These are phyloP conservation scores for Lactarius sp. DNA, from an alignment of 768 basidiomycete genomes.

Conservation along the genomic window DNA sequence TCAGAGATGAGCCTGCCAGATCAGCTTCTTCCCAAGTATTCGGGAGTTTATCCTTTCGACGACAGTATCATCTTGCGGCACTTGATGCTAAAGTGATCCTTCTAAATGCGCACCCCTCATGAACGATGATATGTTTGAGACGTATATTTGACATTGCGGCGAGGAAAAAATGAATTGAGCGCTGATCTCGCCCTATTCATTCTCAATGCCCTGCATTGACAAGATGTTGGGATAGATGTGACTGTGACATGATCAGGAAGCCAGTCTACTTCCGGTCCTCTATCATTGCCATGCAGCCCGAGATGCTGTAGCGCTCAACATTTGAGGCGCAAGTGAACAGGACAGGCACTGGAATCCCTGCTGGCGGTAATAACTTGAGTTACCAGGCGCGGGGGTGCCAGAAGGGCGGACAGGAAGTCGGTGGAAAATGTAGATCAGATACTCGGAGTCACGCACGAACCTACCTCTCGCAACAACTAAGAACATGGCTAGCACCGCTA, in stretches of 20 bases:
- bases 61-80: not conserved
- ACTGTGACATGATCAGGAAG: not conserved
- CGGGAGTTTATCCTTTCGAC: not conserved
- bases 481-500: not conserved
- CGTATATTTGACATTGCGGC: not conserved
- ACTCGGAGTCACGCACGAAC: not conserved
- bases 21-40: not conserved
- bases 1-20: not conserved
- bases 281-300: not conserved
- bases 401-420: not conserved
- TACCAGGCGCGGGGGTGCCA: not conserved
- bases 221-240: not conserved
- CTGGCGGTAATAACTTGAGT: not conserved
- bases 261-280: not conserved
- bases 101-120: not conserved
- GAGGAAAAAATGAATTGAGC: not conserved
- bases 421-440: not conserved
- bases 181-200: not conserved
- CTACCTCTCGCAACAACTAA: not conserved
- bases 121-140: not conserved
- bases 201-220: not conserved
- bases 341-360: not conserved
- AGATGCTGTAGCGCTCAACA: not conserved
- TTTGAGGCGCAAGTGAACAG: not conserved
- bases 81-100: too few relatives aligned